Evolutionary conservation across 2,329 filamentous ascomycete genomes (phyloP).

Genomic region (Arthrinium phaeospermum): DNA sequence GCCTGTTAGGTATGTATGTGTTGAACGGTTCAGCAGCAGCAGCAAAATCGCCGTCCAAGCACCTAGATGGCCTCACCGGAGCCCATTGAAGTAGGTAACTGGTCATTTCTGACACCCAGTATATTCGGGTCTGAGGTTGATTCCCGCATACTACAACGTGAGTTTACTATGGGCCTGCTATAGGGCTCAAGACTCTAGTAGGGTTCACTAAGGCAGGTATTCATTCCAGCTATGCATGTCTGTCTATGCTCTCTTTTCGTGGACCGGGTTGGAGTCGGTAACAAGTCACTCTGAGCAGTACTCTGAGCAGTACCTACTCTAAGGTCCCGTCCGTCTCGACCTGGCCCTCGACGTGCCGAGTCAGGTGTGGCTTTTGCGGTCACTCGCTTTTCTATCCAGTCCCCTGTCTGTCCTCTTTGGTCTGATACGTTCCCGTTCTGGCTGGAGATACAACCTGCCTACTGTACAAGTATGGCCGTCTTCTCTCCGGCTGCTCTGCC

Average conservation of each 20-base stretch:
- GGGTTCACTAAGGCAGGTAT: neutral
- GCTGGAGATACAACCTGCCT: slow-evolving; percentile 4
- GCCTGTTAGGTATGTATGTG: neutral
- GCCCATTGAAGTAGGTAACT: slow-evolving; percentile 13
- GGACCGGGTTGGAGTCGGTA: slow-evolving; percentile 1
- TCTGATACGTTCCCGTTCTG: slow-evolving; percentile 13
- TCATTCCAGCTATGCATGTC: neutral
- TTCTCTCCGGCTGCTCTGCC: slow-evolving; percentile 12
- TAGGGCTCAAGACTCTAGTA: neutral
- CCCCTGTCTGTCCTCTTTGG: slow-evolving; percentile 14
- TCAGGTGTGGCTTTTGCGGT: slow-evolving; percentile 15
- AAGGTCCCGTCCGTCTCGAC: neutral
- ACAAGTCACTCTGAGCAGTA: neutral
- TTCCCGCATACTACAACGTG: neutral
- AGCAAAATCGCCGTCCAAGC: neutral
- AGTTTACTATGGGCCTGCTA: slow-evolving; percentile 8
- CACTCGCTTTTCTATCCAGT: slow-evolving; percentile 1
- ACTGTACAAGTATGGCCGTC: slow-evolving; percentile 12
- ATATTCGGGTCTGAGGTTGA: slow-evolving; percentile 15
- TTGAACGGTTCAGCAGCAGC: slow-evolving; percentile 4
- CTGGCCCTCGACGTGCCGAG: neutral
- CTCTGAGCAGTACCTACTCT: neutral
- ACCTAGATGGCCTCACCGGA: slow-evolving; percentile 2
- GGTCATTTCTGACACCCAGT: slow-evolving; percentile 17
- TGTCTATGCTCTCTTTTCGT: slow-evolving; percentile 6